Conservation (phyloP, 352 stramenopile species). For the Pseudoperonospora humuli region DNA sequence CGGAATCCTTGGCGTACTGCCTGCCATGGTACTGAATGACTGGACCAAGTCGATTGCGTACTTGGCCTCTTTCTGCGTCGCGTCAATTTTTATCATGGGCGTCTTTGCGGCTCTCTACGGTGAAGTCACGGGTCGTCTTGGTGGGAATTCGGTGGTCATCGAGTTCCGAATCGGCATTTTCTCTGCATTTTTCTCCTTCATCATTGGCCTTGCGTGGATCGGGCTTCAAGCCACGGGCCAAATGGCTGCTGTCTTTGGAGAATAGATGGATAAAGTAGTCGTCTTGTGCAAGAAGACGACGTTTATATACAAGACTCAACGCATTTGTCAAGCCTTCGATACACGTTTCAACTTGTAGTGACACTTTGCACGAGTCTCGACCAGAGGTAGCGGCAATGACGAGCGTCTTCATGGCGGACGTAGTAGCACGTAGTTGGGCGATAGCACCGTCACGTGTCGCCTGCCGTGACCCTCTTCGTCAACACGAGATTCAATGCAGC, state of each 20-base stretch:
- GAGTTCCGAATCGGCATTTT: slow-evolving; percentile 70
- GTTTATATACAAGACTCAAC: too few relatives aligned
- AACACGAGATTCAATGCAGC: too few relatives aligned
- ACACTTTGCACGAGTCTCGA: too few relatives aligned
- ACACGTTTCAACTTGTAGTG: too few relatives aligned
- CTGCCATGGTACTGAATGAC: slow-evolving; percentile 38
- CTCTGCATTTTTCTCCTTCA: slow-evolving; percentile 59
- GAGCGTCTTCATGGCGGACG: too few relatives aligned
- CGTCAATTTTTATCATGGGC: slow-evolving; percentile 88
- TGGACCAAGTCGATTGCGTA: slow-evolving; percentile 69
- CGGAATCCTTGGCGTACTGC: slow-evolving; percentile 82
- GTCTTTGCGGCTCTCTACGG: slow-evolving; percentile 84
- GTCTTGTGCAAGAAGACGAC: too few relatives aligned
- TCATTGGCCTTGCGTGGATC: slow-evolving; percentile 76
- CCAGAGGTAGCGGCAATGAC: too few relatives aligned
- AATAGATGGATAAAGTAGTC: too few relatives aligned
- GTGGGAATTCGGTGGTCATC: slow-evolving; percentile 41
- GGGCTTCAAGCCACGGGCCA: slow-evolving; percentile 54
- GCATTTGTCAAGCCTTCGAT: too few relatives aligned
- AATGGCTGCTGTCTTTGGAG: slow-evolving; percentile 59
- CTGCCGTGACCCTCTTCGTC: too few relatives aligned
- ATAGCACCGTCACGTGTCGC: too few relatives aligned
- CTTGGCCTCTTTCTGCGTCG: slow-evolving; percentile 82
- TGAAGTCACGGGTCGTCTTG: slow-evolving; percentile 48
- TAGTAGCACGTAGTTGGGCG: too few relatives aligned